Conservation (phyloP, 257 asterid genomes). For the Nicotiana sylvestris region DNA sequence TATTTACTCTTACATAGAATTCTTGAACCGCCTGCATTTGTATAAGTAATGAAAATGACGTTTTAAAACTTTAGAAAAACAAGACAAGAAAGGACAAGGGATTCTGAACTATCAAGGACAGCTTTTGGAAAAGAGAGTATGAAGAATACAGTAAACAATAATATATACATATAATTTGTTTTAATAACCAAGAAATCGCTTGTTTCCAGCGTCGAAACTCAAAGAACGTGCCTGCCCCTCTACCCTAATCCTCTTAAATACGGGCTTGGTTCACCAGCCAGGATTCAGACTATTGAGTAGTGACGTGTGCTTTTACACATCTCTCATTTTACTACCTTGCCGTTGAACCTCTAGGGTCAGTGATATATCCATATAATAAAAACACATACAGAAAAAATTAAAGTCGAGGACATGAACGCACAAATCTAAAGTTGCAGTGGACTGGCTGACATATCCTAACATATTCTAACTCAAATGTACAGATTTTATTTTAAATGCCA, state of each 20-base stretch:
- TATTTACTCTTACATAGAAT: slow-evolving; percentile 42
- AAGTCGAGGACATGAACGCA: background rate
- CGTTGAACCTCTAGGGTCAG: background rate
- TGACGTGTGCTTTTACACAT: background rate
- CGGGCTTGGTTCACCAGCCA: background rate
- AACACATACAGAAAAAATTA: background rate
- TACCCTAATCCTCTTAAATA: background rate
- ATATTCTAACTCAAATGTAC: background rate
- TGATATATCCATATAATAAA: background rate
- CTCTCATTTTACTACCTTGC: background rate
- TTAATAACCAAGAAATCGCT: background rate
- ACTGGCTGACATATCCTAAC: background rate
- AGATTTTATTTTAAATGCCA: background rate
- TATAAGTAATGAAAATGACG: background rate
- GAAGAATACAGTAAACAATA: background rate
- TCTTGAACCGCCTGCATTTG: slow-evolving; percentile 70
- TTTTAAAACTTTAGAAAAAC: background rate
- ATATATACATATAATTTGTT: background rate
- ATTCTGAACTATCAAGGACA: background rate
- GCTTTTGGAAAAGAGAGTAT: background rate
- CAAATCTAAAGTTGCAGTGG: background rate
- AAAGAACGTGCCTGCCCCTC: background rate
- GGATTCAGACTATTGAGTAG: background rate
- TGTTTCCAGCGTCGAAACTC: background rate
- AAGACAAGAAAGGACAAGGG: background rate